A percentile compares a stretch with the other conserved stretches of the same genome.
phyloP scores from a whole-genome alignment of 1,284 basidiomycete species.

The Sporisorium iseilematis-ciliati region DNA sequence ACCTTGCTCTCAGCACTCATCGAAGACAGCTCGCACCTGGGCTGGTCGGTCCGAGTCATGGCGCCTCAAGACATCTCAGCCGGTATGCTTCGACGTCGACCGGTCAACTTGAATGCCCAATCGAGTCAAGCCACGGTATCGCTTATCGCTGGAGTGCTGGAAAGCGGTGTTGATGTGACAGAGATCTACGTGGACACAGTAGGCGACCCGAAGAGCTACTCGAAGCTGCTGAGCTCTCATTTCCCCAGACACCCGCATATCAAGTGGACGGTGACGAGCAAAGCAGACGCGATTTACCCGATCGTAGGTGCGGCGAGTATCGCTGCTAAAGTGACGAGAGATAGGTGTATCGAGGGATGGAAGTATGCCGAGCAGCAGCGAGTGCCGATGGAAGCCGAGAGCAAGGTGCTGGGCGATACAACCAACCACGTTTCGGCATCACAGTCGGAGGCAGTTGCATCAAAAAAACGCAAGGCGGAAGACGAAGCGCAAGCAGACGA shows the following conservation, averaged over 20 bases:
- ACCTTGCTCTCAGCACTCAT: slow-evolving; percentile 66
- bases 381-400: neutral
- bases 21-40: slow-evolving; percentile 66
- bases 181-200: slow-evolving; percentile 97
- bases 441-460: neutral
- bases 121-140: slow-evolving; percentile 90
- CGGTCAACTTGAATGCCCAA: slow-evolving; percentile 91
- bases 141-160: slow-evolving; percentile 85
- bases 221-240: slow-evolving; percentile 69
- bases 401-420: slow-evolving; percentile 18
- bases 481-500: slow-evolving; percentile 2
- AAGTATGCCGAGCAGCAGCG: slow-evolving; percentile 70
- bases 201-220: slow-evolving; percentile 86
- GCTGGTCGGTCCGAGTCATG: slow-evolving; percentile 83
- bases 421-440: slow-evolving; percentile 12
- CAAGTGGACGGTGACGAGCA: slow-evolving; percentile 87
- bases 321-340: slow-evolving; percentile 94
- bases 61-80: slow-evolving; percentile 91
- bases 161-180: slow-evolving; percentile 83
- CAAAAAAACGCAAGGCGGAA: slow-evolving; percentile 37
- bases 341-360: slow-evolving; percentile 90
- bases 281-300: slow-evolving; percentile 94
- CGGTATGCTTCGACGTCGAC: slow-evolving; percentile 87
- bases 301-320: slow-evolving; percentile 97
- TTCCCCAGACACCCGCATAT: slow-evolving; percentile 64